Evolutionary conservation across 352 stramenopile genomes (phyloP).

Genomic region (Elongisporangium senticosum): DNA sequence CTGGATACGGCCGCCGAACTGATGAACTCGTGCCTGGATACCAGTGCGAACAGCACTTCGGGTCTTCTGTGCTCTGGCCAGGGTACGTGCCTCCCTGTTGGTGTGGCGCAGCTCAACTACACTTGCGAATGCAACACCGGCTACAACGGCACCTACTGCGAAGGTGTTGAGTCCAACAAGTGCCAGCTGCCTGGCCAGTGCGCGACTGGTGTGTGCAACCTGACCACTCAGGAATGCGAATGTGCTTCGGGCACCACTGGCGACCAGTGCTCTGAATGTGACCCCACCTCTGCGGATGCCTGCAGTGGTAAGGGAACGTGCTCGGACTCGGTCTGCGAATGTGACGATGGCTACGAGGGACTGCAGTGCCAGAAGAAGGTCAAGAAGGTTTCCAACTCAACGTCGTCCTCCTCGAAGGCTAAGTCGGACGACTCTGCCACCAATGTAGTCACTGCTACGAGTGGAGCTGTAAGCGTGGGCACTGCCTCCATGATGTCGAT

Average conservation of each 20-base stretch:
- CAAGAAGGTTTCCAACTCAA: conserved; percentile 22
- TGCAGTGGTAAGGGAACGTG: conserved; percentile 64
- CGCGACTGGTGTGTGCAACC: conserved; percentile 58
- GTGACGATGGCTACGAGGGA: conserved; percentile 50
- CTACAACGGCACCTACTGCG: conserved; percentile 58
- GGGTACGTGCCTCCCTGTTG: conserved; percentile 50
- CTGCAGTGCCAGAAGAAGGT: conserved; percentile 65
- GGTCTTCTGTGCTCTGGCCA: conserved; percentile 55
- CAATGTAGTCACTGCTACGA: conserved; percentile 11
- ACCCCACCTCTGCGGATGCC: conserved; percentile 42
- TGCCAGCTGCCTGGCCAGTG: conserved; percentile 69
- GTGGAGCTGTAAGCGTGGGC: conserved; percentile 10
- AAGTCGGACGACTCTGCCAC: conserved; percentile 9
- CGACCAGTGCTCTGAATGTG: conserved; percentile 67
- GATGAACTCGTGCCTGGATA: conserved; percentile 40
- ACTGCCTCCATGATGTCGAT: conserved; percentile 19
- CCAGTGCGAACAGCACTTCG: conserved; percentile 37
- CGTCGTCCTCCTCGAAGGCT: conserved; percentile 11
- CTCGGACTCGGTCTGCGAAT: conserved; percentile 43
- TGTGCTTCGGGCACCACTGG: conserved; percentile 58
- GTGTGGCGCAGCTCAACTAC: conserved; percentile 39
- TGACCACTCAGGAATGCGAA: conserved; percentile 58
- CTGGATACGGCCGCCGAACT: conserved; percentile 39
- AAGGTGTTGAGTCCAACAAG: conserved; percentile 65
- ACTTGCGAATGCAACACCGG: conserved; percentile 68